These are phyloP conservation scores for Prunus fruticosa DNA, from an alignment of 306 rosid species.

Conservation along the genomic window DNA sequence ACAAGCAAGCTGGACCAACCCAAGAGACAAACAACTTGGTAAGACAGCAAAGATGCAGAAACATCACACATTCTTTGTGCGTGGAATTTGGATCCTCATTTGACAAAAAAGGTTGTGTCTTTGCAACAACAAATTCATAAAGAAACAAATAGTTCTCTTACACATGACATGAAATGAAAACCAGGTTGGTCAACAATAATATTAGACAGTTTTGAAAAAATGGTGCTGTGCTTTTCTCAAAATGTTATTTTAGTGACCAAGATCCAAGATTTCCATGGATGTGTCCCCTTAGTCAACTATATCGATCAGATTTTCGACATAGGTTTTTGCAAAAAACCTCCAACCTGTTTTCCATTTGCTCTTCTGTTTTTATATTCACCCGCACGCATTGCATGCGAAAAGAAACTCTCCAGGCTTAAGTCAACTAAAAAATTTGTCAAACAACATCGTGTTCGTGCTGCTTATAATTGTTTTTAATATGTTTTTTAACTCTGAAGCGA, in stretches of 20 bases:
- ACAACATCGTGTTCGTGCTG: background rate
- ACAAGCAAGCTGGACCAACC: slow-evolving; percentile 13
- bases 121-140: background rate
- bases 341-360: slow-evolving; percentile 11
- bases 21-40: slow-evolving; percentile 1
- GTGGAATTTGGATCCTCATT: slow-evolving; percentile 28
- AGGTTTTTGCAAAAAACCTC: slow-evolving; percentile 21
- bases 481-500: background rate
- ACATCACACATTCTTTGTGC: slow-evolving; percentile 33
- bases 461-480: background rate
- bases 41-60: slow-evolving; percentile 32
- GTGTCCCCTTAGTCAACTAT: slow-evolving; percentile 49
- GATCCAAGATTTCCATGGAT: slow-evolving; percentile 55
- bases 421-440: background rate
- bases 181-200: background rate
- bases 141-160: background rate
- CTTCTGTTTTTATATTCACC: slow-evolving; percentile 2
- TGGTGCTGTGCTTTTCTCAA: slow-evolving; percentile 16
- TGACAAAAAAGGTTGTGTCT: background rate
- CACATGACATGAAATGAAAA: background rate
- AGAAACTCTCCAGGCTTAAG: background rate
- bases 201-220: background rate
- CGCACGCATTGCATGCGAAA: slow-evolving; percentile 24
- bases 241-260: slow-evolving; percentile 22
- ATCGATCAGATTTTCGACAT: slow-evolving; percentile 42